Percentiles rank a stretch among this genome's conserved stretches.
phyloP scores from a whole-genome alignment of 352 stramenopile genomes.

The Phytopythium boreale region DNA sequence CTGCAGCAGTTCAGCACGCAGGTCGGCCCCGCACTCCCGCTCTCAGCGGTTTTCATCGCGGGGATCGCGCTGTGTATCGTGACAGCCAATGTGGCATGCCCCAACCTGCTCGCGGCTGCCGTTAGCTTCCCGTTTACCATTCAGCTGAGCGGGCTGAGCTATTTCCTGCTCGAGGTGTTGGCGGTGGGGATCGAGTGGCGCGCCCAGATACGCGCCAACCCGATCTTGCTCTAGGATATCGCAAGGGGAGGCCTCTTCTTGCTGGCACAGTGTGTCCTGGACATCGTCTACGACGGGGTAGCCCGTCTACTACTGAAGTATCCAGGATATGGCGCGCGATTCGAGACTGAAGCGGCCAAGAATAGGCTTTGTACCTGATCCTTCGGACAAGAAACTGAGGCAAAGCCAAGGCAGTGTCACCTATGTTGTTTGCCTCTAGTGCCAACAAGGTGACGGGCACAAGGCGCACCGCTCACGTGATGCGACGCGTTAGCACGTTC shows the following conservation, averaged over 20 bases:
- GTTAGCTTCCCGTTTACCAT: conserved; percentile 5
- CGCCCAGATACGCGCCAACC: neutral
- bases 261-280: conserved; percentile 9
- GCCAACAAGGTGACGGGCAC: too few species aligned
- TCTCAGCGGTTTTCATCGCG: neutral
- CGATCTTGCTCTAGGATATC: neutral
- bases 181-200: neutral
- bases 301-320: conserved; percentile 24
- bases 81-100: neutral
- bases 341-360: too few species aligned
- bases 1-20: neutral
- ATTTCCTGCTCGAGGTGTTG: neutral
- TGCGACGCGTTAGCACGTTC: neutral
- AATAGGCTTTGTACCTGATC: conserved; percentile 7
- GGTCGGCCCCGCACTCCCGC: neutral
- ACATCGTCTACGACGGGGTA: conserved; percentile 18
- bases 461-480: neutral
- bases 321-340: too few species aligned
- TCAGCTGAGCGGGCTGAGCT: neutral
- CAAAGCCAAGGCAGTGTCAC: too few species aligned
- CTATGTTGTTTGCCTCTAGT: too few species aligned
- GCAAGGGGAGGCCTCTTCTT: neutral
- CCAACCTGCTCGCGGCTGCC: neutral
- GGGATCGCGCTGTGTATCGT: neutral
- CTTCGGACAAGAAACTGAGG: too few species aligned